Percentiles rank a stretch among this genome's conserved stretches.
Conservation (phyloP, 495 filamentous ascomycete species). For the Parathielavia hyrcaniae region DNA sequence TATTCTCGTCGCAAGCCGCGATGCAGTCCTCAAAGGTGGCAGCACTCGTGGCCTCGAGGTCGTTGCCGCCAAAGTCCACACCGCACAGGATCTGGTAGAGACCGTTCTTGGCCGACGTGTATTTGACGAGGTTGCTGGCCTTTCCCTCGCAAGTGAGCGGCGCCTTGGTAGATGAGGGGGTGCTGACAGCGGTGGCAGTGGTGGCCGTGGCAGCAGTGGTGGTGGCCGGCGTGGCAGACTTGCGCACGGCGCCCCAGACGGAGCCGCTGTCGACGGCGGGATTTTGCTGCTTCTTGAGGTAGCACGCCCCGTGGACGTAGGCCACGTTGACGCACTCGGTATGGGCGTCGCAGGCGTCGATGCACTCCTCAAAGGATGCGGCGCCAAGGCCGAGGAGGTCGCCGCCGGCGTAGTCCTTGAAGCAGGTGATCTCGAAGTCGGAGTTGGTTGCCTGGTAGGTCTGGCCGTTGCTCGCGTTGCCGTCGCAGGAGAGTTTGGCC, state of each 20-base stretch:
- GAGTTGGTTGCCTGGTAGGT: neutral
- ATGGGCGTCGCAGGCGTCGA: conserved; percentile 4
- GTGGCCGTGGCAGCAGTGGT: neutral
- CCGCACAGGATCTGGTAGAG: conserved; percentile 5
- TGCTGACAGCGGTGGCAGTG: neutral
- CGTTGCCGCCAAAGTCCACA: conserved; percentile 2
- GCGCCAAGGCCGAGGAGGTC: neutral
- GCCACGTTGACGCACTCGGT: conserved; percentile 4
- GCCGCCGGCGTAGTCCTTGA: conserved; percentile 9
- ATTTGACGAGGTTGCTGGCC: conserved; percentile 4
- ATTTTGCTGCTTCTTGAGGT: conserved; percentile 8
- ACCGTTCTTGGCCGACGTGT: neutral
- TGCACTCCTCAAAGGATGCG: neutral
- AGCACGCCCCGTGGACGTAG: conserved; percentile 7
- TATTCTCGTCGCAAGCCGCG: conserved; percentile 4
- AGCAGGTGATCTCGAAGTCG: conserved; percentile 9
- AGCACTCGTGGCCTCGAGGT: neutral
- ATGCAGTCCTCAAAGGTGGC: neutral
- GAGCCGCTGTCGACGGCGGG: conserved; percentile 1
- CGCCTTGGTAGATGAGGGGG: neutral
- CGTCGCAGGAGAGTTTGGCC: conserved; percentile 5
- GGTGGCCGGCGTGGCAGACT: neutral
- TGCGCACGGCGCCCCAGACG: conserved; percentile 6
- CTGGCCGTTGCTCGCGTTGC: neutral
- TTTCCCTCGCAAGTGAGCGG: conserved; percentile 7